Base-by-base conservation (phyloP, 345 rosid species). In the Carallia brachiata region DNA sequence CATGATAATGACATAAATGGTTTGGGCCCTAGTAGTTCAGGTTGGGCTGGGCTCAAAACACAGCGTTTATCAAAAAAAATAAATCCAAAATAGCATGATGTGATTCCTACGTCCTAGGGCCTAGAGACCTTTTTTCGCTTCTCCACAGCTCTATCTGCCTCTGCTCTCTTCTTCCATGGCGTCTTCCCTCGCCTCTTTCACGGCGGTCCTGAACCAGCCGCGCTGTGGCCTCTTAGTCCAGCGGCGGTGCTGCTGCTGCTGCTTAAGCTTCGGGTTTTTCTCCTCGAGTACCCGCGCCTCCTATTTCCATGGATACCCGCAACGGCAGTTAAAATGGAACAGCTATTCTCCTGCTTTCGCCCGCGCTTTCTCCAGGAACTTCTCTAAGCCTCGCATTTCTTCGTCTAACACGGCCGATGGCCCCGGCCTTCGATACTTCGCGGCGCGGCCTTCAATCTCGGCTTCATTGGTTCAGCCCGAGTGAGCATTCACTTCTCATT, bases 151-250 rank as follows among this genome's bases (percentile, higher is more conserved):
- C 19, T 18, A n/a, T 54, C 13, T 19, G 13, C 58, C 12, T 19
- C 13, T 3, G 28, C 28, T 30, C 23, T 19, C 30, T 4, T 5
- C 30, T 23, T 56, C 32, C 16, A 91, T 91, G 91, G 89, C 97
- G 67, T 87, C 90, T 68, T 85, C 96, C 31, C 75, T 88, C 71
- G 73, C 94, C 12, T 82, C 92, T 30, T 82, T 90, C 7, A 82
- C 90, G 16, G 77, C 89, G 2, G 82, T 87, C 34, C 75, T 85
- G 37, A 80, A 61, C 52, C 80, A 82, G 39, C 84, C 81, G 61
- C 80, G 79, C 53, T 66, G 83, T 28, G 75, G 81, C 48, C 81
- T 80, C 36, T 75, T 66, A 82, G 39, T 86, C 66, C 84, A 84
- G 7, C 69, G 75, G 19, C 68, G 83, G 34, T 72, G 85, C 70